Evolutionary conservation across 2,329 filamentous ascomycete genomes (phyloP).

Genomic region (Pseudofabraea citricarpa): DNA sequence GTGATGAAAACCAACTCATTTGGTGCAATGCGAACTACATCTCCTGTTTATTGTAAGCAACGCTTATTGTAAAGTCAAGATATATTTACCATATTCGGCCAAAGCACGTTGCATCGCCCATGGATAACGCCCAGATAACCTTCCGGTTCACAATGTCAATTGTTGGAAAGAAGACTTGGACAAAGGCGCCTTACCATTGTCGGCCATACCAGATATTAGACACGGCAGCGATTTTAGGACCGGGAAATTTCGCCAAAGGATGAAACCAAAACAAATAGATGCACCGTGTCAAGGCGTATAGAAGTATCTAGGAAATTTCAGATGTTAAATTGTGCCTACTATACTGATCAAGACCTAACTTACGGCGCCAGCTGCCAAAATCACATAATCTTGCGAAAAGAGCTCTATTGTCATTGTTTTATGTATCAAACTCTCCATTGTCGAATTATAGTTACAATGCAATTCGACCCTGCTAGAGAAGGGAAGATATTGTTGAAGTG

Average conservation of each 20-base stretch:
- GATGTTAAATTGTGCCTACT: neutral
- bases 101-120: neutral
- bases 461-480: neutral
- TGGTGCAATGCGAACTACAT: conserved; percentile 10
- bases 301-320: neutral
- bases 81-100: neutral
- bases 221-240: neutral
- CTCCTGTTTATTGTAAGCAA: conserved; percentile 1
- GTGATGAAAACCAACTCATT: conserved; percentile 12
- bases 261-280: neutral
- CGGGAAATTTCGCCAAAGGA: neutral
- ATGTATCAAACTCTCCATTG: neutral
- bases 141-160: conserved; percentile 1
- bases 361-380: neutral
- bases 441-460: neutral
- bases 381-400: neutral
- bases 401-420: neutral
- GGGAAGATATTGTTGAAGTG: no score
- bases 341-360: neutral
- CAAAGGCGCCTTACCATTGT: neutral
- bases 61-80: neutral
- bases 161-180: neutral
- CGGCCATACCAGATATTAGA: neutral
- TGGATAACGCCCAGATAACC: neutral
- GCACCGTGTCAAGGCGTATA: neutral